These are phyloP conservation scores for Lactifluus echinatus DNA, from an alignment of 768 basidiomycete species.

Conservation along the genomic window DNA sequence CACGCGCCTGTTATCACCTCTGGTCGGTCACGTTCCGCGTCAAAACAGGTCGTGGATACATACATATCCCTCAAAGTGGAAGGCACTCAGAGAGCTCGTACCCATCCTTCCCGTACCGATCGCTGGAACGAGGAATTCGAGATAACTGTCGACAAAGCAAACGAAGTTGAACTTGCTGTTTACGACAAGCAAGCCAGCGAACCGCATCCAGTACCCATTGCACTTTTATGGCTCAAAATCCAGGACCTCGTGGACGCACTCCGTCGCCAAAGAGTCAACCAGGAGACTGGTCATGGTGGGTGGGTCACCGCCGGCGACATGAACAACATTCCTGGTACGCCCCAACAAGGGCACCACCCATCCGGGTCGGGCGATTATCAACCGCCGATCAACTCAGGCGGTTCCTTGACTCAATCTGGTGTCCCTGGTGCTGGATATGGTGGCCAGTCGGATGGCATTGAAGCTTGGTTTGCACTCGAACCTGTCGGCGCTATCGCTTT, in stretches of 20 bases:
- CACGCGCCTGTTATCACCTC: slow-evolving; percentile 70
- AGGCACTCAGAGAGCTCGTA: slow-evolving; percentile 85
- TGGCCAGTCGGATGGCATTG: slow-evolving; percentile 62
- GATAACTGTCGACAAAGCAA: slow-evolving; percentile 94
- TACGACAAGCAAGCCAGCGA: slow-evolving; percentile 88
- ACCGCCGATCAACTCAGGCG: slow-evolving; percentile 1
- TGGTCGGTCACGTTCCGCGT: slow-evolving; percentile 62
- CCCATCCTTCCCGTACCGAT: slow-evolving; percentile 89
- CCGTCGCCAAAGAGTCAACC: slow-evolving; percentile 82
- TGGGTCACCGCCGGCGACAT: slow-evolving; percentile 96
- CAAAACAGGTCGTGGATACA: slow-evolving; percentile 74
- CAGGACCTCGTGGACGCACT: slow-evolving; percentile 91
- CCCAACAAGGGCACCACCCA: slow-evolving; percentile 14
- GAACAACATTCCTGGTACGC: slow-evolving; percentile 31
- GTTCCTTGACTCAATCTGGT: not conserved
- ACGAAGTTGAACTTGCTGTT: slow-evolving; percentile 94
- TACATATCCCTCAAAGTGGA: slow-evolving; percentile 93
- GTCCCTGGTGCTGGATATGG: slow-evolving; percentile 5
- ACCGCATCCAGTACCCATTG: slow-evolving; percentile 77
- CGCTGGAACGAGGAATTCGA: slow-evolving; percentile 98
- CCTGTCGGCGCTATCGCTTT: slow-evolving; percentile 91
- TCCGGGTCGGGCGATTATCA: slow-evolving; percentile 19
- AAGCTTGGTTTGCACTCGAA: slow-evolving; percentile 96
- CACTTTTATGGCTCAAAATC: slow-evolving; percentile 90
- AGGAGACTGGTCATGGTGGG: slow-evolving; percentile 78